A percentile compares a stretch with the other conserved stretches of the same genome.
Conservation (phyloP, 2,329 filamentous ascomycete genomes). For the Talaromyces sp. region DNA sequence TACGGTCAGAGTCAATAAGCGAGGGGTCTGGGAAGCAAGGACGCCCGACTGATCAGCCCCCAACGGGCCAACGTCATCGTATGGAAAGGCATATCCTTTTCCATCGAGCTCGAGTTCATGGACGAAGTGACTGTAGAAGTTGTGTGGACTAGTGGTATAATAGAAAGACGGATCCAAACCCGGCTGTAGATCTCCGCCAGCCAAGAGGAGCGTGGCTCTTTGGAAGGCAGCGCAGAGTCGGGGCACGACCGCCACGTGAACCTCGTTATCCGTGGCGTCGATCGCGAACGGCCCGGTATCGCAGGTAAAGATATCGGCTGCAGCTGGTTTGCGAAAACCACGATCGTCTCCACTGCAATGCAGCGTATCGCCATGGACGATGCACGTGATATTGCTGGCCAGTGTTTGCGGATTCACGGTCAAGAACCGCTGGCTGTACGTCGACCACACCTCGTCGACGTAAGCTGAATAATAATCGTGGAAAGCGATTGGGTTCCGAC, state of each 20-base stretch:
- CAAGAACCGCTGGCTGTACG: slow-evolving; percentile 47
- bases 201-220: slow-evolving; percentile 62
- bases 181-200: slow-evolving; percentile 55
- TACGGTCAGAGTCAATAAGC: background rate
- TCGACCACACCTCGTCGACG: slow-evolving; percentile 51
- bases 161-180: slow-evolving; percentile 53
- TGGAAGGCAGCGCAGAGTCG: slow-evolving; percentile 73
- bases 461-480: slow-evolving; percentile 53
- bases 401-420: slow-evolving; percentile 64
- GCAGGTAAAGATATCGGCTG: background rate
- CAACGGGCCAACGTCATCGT: slow-evolving; percentile 59
- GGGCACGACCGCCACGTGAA: slow-evolving; percentile 60
- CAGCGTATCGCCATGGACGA: background rate
- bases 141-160: slow-evolving; percentile 57
- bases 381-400: slow-evolving; percentile 40
- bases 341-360: background rate
- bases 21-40: background rate
- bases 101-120: slow-evolving; percentile 60
- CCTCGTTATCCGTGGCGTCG: slow-evolving; percentile 44
- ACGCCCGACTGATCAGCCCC: slow-evolving; percentile 38
- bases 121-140: slow-evolving; percentile 66
- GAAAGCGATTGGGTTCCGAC: slow-evolving; percentile 48
- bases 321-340: background rate
- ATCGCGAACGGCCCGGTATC: slow-evolving; percentile 16
- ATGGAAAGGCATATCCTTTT: slow-evolving; percentile 68